phyloP scores from a whole-genome alignment of 2,329 filamentous ascomycete genomes.

The Colletotrichum cereale region DNA sequence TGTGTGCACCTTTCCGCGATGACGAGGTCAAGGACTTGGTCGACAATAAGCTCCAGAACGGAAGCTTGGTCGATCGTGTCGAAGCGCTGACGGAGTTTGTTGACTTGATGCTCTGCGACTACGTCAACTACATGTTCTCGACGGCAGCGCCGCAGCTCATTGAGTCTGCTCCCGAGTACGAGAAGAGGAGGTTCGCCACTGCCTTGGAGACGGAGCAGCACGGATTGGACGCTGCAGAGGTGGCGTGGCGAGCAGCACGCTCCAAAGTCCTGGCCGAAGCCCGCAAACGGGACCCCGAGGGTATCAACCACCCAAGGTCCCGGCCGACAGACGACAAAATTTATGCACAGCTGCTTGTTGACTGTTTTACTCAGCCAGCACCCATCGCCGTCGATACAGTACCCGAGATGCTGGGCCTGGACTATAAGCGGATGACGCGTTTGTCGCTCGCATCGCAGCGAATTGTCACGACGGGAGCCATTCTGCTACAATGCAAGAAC shows the following conservation, averaged over 20 bases:
- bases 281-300: constrained; percentile 76
- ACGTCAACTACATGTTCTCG: constrained; percentile 84
- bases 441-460: constrained; percentile 58
- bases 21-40: constrained; percentile 78
- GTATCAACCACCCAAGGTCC: constrained; percentile 70
- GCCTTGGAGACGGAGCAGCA: constrained; percentile 69
- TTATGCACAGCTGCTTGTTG: constrained; percentile 81
- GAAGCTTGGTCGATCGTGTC: constrained; percentile 80
- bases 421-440: constrained; percentile 70
- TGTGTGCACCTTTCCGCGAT: constrained; percentile 86
- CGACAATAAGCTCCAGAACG: constrained; percentile 69
- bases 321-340: constrained; percentile 77
- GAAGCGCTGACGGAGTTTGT: constrained; percentile 82
- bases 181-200: constrained; percentile 77
- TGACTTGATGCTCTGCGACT: constrained; percentile 82
- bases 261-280: constrained; percentile 75
- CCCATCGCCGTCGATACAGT: constrained; percentile 66
- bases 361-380: constrained; percentile 77
- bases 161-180: constrained; percentile 78
- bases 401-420: constrained; percentile 81
- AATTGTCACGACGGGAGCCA: constrained; percentile 79
- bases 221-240: constrained; percentile 70
- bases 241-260: constrained; percentile 75
- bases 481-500: constrained; percentile 85
- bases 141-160: constrained; percentile 79